Percentiles rank a stretch among this genome's conserved stretches.
These are phyloP conservation scores for Aspergillus pseudonomiae DNA, from an alignment of 2,329 filamentous ascomycete species.

Conservation along the genomic window DNA sequence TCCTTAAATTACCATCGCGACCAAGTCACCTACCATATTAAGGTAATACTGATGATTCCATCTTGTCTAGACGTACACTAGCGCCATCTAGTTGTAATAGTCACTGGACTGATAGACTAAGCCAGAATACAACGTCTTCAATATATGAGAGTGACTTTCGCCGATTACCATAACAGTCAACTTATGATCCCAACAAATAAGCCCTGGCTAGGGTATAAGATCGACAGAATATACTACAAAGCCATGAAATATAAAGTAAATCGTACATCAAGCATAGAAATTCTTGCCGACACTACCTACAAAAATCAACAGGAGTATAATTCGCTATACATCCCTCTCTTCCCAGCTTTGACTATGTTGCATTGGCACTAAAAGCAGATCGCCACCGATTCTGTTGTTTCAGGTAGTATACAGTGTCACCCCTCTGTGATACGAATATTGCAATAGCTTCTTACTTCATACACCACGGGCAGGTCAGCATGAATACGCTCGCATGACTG, in stretches of 20 bases:
- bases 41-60: background rate
- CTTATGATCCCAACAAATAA: background rate
- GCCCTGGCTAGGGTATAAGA: background rate
- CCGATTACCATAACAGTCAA: background rate
- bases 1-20: background rate
- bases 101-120: background rate
- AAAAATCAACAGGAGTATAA: background rate
- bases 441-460: background rate
- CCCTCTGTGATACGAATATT: background rate
- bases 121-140: too few relatives aligned
- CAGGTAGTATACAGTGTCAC: background rate
- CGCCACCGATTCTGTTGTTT: background rate
- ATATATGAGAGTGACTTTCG: background rate
- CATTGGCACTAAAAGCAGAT: background rate
- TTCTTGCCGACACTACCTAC: background rate
- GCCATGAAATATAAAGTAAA: background rate
- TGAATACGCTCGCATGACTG: too few relatives aligned
- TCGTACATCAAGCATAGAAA: background rate
- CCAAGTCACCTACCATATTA: background rate
- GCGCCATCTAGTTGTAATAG: background rate
- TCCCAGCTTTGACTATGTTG: background rate
- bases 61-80: background rate
- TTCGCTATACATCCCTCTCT: background rate
- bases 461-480: too few relatives aligned
- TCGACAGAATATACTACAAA: background rate